Evolutionary conservation across 2,329 filamentous ascomycete genomes (phyloP), one percentile per base, ranked within the genome.

Genomic region (Geosmithia flava): DNA sequence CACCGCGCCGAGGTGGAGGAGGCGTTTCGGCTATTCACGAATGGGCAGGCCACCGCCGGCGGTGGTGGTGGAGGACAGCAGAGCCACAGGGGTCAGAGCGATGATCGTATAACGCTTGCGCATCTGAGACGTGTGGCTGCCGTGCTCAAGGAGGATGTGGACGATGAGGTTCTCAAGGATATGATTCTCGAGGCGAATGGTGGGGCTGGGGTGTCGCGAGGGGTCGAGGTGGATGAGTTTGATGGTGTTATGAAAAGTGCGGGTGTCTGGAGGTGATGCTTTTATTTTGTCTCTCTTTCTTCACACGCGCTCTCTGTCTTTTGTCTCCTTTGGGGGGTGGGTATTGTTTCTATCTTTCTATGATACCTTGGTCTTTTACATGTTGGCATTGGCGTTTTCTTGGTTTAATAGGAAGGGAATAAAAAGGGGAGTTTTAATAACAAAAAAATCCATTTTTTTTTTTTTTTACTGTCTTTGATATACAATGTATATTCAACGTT

Each of bases 141-240:
- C 55, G 78, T 87, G 56, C 68, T 98, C 57, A 87, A 88, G 65
- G 88, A 95, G 66, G 87, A 83, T 52, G 82, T 95, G 20, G 78
- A 80, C 50, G 93, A 97, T 58, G 83, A 87, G 45, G 67, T 95
- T 59, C 68, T 98, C 59, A 80, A 79, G 68, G 89, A 96, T 69
- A 98, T 98, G 93, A 84, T 98, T 50, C 70, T 89, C 45, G 91
- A 97, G 71, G 93, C 91, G 45, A 96, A 94, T 64, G 87, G 86
- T 2, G 88, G 87, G 1, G 80, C 75, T 3, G 83, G 85, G 16
- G 76, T 85, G 11, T 78, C 72, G 39, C 76, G 71, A 49, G 87
- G 85, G 7, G 91, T 95, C 10, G 78, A 72, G 41, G 71, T 82
- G 59, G 82, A 85, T 47, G 87, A 96, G 59, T 95, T 95, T 66